Base-by-base conservation (phyloP, 495 filamentous ascomycete genomes). In the Paragyromitra xinjiangensis region DNA sequence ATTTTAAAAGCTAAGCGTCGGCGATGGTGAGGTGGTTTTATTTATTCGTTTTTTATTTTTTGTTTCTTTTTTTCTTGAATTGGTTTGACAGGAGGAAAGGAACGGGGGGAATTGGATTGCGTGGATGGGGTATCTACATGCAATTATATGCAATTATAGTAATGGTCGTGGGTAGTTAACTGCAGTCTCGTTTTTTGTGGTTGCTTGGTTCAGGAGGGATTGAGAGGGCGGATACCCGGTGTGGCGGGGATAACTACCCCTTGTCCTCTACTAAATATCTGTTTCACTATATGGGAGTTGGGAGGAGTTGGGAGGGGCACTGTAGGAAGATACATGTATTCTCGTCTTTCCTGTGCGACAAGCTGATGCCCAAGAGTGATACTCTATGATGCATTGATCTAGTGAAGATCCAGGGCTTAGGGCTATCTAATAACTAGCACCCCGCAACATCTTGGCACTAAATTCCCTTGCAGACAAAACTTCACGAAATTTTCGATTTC, bases 361-460 rank as follows among this genome's bases (percentile, higher is more conserved):
- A 26, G 22, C 8, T 34, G 12, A 11, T 34, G 29, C 29, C 29
- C 2, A 59, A 37, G 56, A 39, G 56, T 59, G 56, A 59, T 59
- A 34, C 14, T n/a, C 6, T 4, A 34, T 59, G 56, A 59, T 39
- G 12, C 51, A 24, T 14, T 29, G 11, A 56, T 56, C 19, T 51
- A 6, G 51, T 11, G 3, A 26, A 29, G 6, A 24, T 22, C 2
- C 26, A 65, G 69, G 73, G 73, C 11, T 55, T 77, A 77, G 73
- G 66, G 66, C 48, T 78, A 19, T 29, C 42, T 55, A 39, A 61
- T 59, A 29, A 22, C 39, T 59, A 61, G 39, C 65, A 42, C 73
- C 67, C 42, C 76, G 44, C 51, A 22, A 56, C 11, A 11, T 12
- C 74, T 78, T 78, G 53, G 75, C 74, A 71, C n/a, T n/a, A 19